Evolutionary conservation across 768 basidiomycete species (phyloP), one percentile per base, ranked within the genome.

Genomic region (Rhodotorula babjevae): DNA sequence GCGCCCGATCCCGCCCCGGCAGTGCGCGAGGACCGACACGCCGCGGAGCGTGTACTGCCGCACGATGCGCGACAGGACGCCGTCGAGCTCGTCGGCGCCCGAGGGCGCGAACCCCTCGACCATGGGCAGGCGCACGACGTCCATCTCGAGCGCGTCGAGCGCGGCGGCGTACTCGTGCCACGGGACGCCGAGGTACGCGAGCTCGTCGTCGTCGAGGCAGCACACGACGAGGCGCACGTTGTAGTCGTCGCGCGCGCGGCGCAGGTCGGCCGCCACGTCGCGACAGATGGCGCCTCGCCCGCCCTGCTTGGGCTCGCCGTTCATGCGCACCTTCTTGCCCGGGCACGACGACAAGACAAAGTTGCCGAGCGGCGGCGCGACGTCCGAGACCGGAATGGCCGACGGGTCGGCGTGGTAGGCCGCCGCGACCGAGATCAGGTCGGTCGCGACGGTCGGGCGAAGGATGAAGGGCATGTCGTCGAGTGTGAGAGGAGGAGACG

Each of bases 1-100:
- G 27, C 94, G 86, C 6, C 94, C 94, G 14, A 98, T 90, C 8
- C 95, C 95, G 25, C 94, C 94, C 27, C 94, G 87, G 79, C 95
- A 98, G 77, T 97, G 95, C 21, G 89, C 90, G 19, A 95, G 85
- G 16, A 93, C 85, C 16, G 87, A 84, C 0, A 86, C 79, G 5
- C 93, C 92, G 11, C 82, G 83, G 8, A 93, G 83, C 1, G 93
- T 89, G 78, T 95, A 95, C 9, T 80, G 80, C 31, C 86, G 80
- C 56, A 93, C 88, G 65, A 95, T 80, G 57, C 84, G 82, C 14
- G 84, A 83, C 7, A 98, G 82, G 67, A 90, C 85, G 0, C 79
- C 82, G 79, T 96, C 90, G 44, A 97, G 83, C 21, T 82, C 78
- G 14, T 83, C 82, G 14, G 87, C 81, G 27, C 84, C 83, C 2